phyloP scores from a whole-genome alignment of 208 protist genomes.

The Leishmania aethiopica region DNA sequence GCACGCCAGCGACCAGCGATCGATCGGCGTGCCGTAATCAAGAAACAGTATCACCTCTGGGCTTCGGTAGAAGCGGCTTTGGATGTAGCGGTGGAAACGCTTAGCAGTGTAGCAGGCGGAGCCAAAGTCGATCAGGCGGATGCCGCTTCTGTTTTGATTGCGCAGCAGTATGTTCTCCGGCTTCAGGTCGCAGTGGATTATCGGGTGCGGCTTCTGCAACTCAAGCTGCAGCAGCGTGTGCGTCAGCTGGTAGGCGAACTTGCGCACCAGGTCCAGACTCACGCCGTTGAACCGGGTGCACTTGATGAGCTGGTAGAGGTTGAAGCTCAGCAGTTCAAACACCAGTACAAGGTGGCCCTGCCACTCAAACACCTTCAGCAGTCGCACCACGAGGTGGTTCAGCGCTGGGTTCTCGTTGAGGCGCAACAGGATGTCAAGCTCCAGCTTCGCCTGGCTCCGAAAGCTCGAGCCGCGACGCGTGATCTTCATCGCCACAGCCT shows the following conservation, averaged over 20 bases:
- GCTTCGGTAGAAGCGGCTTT: slow-evolving; percentile 98
- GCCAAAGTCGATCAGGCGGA: slow-evolving; percentile 99
- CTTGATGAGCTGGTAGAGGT: slow-evolving; percentile 97
- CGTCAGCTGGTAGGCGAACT: slow-evolving; percentile 96
- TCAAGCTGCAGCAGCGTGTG: slow-evolving; percentile 90
- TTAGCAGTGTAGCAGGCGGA: slow-evolving; percentile 94
- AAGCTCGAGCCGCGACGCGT: slow-evolving; percentile 86
- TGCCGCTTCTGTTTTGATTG: slow-evolving; percentile 88
- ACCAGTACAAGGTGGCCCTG: slow-evolving; percentile 97
- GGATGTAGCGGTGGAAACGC: slow-evolving; percentile 97
- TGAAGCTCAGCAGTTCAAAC: slow-evolving; percentile 97
- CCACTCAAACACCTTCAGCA: slow-evolving; percentile 91
- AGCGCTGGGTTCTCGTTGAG: slow-evolving; percentile 67
- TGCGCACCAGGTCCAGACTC: slow-evolving; percentile 83
- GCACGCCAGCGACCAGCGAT: slow-evolving; percentile 99
- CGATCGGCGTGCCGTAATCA: slow-evolving; percentile 94
- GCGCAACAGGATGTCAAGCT: slow-evolving; percentile 82
- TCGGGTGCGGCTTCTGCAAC: slow-evolving; percentile 75
- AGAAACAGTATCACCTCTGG: slow-evolving; percentile 97
- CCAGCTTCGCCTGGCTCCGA: slow-evolving; percentile 80
- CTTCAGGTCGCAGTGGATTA: slow-evolving; percentile 99
- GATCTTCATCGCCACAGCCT: slow-evolving; percentile 90
- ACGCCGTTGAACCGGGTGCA: slow-evolving; percentile 89
- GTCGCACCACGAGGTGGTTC: slow-evolving; percentile 79
- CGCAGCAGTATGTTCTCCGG: slow-evolving; percentile 94